Conservation (phyloP, 2,329 filamentous ascomycete genomes). For the Coleophoma cylindrospora region DNA sequence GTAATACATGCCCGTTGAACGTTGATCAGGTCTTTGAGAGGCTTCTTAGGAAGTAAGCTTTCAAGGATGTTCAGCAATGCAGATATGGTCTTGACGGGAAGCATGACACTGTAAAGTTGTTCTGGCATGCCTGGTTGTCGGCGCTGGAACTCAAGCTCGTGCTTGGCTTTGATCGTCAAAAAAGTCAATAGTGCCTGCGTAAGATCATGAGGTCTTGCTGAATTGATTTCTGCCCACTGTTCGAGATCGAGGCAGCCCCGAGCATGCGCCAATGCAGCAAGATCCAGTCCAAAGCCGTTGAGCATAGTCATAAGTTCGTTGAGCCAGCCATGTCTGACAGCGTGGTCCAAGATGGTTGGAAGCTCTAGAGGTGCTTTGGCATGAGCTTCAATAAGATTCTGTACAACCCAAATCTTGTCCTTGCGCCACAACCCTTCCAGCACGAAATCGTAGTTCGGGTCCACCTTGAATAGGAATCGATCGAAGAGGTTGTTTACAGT, state of each 20-base stretch:
- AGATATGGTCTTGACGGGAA: constrained; percentile 82
- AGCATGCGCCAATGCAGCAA: constrained; percentile 80
- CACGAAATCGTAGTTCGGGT: constrained; percentile 79
- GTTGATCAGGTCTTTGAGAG: constrained; percentile 65
- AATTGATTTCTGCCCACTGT: constrained; percentile 71
- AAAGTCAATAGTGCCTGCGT: constrained; percentile 72
- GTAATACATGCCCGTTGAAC: constrained; percentile 87
- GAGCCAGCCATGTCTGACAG: constrained; percentile 77
- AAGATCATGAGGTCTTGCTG: constrained; percentile 62
- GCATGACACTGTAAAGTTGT: constrained; percentile 63
- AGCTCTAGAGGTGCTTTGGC: constrained; percentile 64
- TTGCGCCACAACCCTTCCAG: constrained; percentile 89
- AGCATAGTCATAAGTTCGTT: constrained; percentile 59
- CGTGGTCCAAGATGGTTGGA: constrained; percentile 71
- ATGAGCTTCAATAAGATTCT: constrained; percentile 73
- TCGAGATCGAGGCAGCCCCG: constrained; percentile 75
- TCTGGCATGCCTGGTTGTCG: constrained; percentile 45
- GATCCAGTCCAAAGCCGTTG: constrained; percentile 81
- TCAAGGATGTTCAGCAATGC: constrained; percentile 75
- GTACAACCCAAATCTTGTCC: constrained; percentile 80
- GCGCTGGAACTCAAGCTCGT: constrained; percentile 72
- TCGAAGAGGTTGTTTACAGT: constrained; percentile 75
- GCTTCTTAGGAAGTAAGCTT: constrained; percentile 56
- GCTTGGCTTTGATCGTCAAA: constrained; percentile 75
- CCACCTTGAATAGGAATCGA: constrained; percentile 75